A percentile compares a stretch with the other conserved stretches of the same genome.
These are phyloP conservation scores for Phytophthora meadii DNA, from an alignment of 352 stramenopile species.

Conservation along the genomic window DNA sequence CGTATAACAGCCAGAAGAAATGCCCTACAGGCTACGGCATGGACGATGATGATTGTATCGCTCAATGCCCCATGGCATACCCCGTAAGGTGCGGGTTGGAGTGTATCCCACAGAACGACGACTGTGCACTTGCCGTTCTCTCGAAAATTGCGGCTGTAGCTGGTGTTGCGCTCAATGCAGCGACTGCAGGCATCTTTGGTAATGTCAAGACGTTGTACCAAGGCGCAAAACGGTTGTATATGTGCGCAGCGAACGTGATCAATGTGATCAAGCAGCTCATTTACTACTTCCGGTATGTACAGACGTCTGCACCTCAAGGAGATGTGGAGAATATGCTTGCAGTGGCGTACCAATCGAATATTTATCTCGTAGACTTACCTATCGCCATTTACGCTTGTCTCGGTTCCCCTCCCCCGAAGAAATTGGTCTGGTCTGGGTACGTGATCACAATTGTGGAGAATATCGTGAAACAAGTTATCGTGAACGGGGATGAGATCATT, in stretches of 20 bases:
- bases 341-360: constrained; percentile 52
- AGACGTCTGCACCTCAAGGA: constrained; percentile 40
- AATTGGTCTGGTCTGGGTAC: constrained; percentile 12
- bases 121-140: constrained; percentile 15
- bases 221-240: constrained; percentile 37
- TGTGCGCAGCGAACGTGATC: constrained; percentile 52
- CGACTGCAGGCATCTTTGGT: constrained; percentile 18
- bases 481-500: constrained; percentile 28
- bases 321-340: constrained; percentile 48
- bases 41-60: constrained; percentile 61
- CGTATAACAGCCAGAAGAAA: constrained; percentile 5
- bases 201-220: constrained; percentile 14
- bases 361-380: constrained; percentile 52
- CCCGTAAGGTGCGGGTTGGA: constrained; percentile 40
- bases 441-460: constrained; percentile 26
- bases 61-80: constrained; percentile 68
- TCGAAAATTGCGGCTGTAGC: constrained; percentile 22
- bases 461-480: constrained; percentile 30
- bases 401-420: constrained; percentile 29
- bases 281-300: constrained; percentile 39
- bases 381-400: constrained; percentile 53
- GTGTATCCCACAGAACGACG: constrained; percentile 43
- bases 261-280: constrained; percentile 45
- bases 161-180: constrained; percentile 25
- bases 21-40: constrained; percentile 41